A percentile compares a stretch with the other conserved stretches of the same genome.
phyloP scores from a whole-genome alignment of 352 stramenopile species.

The Phytopythium sindhum region DNA sequence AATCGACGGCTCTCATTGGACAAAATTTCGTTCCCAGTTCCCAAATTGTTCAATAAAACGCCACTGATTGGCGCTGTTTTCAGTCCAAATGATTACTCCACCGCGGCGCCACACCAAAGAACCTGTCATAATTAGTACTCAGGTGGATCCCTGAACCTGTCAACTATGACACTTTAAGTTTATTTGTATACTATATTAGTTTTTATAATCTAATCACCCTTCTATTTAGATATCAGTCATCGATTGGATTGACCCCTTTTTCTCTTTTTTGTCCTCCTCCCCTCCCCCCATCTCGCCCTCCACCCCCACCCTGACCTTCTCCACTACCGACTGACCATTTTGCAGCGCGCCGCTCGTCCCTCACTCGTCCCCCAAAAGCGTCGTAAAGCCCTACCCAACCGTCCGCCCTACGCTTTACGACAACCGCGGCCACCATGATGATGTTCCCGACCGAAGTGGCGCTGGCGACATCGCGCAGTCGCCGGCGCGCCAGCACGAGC shows the following conservation, averaged over 20 bases:
- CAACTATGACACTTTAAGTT: neutral
- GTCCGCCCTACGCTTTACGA: neutral
- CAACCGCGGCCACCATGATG: conserved; percentile 14
- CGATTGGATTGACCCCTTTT: neutral
- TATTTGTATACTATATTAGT: neutral
- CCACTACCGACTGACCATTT: no score
- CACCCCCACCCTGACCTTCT: no score
- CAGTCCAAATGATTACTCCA: conserved; percentile 9
- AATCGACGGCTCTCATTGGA: neutral
- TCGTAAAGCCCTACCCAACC: neutral
- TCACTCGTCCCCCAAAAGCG: neutral
- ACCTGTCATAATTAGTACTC: conserved; percentile 1
- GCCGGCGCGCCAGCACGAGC: conserved; percentile 19
- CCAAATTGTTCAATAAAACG: neutral
- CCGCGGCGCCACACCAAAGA: neutral
- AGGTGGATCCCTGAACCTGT: neutral
- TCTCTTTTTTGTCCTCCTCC: neutral
- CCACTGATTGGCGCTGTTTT: neutral
- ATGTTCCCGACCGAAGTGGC: conserved; percentile 34
- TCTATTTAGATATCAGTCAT: neutral
- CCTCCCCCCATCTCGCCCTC: neutral
- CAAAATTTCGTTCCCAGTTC: neutral
- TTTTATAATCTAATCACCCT: neutral
- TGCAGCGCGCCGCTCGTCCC: no score
- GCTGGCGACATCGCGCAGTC: conserved; percentile 18